Evolutionary conservation across 148 eudicot species (phyloP).

Genomic region (Silene uniflora): DNA sequence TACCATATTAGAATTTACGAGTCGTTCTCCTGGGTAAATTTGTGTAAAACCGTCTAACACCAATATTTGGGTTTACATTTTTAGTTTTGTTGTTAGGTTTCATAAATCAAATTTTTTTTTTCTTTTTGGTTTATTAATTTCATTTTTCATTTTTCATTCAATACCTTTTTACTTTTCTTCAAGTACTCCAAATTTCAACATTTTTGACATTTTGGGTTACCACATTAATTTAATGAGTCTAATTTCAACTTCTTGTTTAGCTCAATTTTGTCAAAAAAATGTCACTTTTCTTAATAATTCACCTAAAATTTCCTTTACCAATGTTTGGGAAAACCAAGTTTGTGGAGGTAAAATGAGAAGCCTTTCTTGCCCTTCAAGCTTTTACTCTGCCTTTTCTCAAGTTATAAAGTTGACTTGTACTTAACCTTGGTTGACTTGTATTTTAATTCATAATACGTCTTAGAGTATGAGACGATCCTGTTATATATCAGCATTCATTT

Average conservation of each 20-base stretch:
- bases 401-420: conserved; percentile 29
- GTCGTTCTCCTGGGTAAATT: no score
- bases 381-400: conserved; percentile 5
- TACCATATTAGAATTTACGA: no score
- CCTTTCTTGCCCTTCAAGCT: conserved; percentile 24
- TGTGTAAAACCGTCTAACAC: no score
- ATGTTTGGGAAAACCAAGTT: conserved; percentile 1
- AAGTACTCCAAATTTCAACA: conserved; percentile 9
- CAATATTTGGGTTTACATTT: no score
- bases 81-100: neutral
- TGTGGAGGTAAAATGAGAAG: neutral
- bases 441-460: no score
- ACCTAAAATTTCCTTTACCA: conserved; percentile 14
- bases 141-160: conserved; percentile 7
- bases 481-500: no score
- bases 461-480: no score
- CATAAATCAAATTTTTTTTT: no score
- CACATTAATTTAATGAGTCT: conserved; percentile 5
- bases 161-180: conserved; percentile 11
- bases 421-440: neutral
- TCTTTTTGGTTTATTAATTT: neutral
- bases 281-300: conserved; percentile 11
- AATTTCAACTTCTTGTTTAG: conserved; percentile 3
- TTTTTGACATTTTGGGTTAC: conserved; percentile 16
- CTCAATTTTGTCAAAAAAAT: conserved; percentile 11